Conservation (phyloP, 2,329 filamentous ascomycete species). For the Grosmannia clavigera region DNA sequence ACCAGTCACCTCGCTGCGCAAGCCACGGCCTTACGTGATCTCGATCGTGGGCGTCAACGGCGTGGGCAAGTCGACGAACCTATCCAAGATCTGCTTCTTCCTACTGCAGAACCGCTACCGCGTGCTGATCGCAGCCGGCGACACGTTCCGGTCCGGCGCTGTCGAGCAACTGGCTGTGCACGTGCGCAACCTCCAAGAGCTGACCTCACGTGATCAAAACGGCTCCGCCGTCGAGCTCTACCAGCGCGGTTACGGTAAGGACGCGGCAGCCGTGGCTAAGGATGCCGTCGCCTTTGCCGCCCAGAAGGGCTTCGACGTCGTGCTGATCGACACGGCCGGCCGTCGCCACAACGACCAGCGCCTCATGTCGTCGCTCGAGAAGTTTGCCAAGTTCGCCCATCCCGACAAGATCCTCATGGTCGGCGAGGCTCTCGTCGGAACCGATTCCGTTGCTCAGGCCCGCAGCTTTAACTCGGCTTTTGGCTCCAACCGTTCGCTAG, state of each 20-base stretch:
- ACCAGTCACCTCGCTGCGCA: conserved; percentile 47
- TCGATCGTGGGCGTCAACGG: conserved; percentile 98
- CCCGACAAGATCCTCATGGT: conserved; percentile 99
- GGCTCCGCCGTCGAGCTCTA: conserved; percentile 76
- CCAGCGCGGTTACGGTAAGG: conserved; percentile 95
- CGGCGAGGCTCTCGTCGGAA: conserved; percentile 75
- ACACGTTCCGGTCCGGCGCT: conserved; percentile 93
- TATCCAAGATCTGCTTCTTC: conserved; percentile 98
- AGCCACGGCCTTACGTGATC: conserved; percentile 80
- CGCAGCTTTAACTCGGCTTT: conserved; percentile 94
- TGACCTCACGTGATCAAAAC: conserved; percentile 64
- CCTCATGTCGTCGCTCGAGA: conserved; percentile 92
- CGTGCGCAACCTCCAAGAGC: conserved; percentile 82
- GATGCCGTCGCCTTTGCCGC: conserved; percentile 78
- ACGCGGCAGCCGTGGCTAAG: conserved; percentile 88
- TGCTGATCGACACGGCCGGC: conserved; percentile 92
- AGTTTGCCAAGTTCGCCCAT: conserved; percentile 90
- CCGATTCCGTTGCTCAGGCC: conserved; percentile 89
- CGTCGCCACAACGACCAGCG: conserved; percentile 90
- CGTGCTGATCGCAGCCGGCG: conserved; percentile 84
- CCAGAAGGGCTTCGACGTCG: conserved; percentile 72
- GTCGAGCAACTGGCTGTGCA: conserved; percentile 96
- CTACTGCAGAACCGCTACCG: conserved; percentile 93
- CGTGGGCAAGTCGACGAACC: conserved; percentile 93
- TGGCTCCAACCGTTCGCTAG: conserved; percentile 64